A percentile compares a stretch with the other conserved stretches of the same genome.
Conservation (phyloP, 1,139 yeast species). For the Sugiyamaella xylanicola region DNA sequence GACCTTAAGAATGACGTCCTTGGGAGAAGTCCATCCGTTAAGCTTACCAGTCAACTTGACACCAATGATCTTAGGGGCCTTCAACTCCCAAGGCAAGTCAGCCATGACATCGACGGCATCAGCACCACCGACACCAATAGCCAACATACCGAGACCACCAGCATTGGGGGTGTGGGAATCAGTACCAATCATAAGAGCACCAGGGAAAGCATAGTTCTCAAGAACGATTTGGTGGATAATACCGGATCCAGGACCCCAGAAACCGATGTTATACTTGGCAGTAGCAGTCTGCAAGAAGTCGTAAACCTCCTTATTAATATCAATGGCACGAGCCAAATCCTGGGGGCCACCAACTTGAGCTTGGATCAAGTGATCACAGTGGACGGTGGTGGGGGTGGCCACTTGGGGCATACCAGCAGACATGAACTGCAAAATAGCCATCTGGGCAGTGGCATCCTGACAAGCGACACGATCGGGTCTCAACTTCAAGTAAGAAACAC, state of each 20-base stretch:
- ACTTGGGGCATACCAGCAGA: conserved; percentile 93
- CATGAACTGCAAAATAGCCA: conserved; percentile 99
- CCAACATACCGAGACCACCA: conserved; percentile 98
- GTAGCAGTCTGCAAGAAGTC: conserved; percentile 93
- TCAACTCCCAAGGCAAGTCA: conserved; percentile 94
- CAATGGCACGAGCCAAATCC: conserved; percentile 92
- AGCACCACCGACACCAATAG: conserved; percentile 99
- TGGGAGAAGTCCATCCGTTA: conserved; percentile 98
- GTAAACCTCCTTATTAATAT: conserved; percentile 92
- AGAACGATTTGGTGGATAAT: conserved; percentile 96
- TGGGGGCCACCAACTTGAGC: conserved; percentile 93
- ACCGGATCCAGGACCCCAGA: conserved; percentile 99
- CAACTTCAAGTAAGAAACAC: conserved; percentile 92
- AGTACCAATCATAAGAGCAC: conserved; percentile 95
- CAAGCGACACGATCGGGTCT: conserved; percentile 99
- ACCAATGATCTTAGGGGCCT: conserved; percentile 97
- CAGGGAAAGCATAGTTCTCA: conserved; percentile 92
- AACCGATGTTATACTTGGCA: conserved; percentile 97
- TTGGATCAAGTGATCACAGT: conserved; percentile 98
- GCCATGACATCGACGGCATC: conserved; percentile 99
- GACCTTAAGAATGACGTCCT: conserved; percentile 91
- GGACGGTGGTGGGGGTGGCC: conserved; percentile 96
- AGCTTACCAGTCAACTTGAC: conserved; percentile 94
- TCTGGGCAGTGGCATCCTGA: conserved; percentile 99
- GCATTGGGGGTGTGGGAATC: conserved; percentile 99